These are phyloP conservation scores for Colletotrichum navitas DNA, from an alignment of 2,329 filamentous ascomycete species.

Conservation along the genomic window DNA sequence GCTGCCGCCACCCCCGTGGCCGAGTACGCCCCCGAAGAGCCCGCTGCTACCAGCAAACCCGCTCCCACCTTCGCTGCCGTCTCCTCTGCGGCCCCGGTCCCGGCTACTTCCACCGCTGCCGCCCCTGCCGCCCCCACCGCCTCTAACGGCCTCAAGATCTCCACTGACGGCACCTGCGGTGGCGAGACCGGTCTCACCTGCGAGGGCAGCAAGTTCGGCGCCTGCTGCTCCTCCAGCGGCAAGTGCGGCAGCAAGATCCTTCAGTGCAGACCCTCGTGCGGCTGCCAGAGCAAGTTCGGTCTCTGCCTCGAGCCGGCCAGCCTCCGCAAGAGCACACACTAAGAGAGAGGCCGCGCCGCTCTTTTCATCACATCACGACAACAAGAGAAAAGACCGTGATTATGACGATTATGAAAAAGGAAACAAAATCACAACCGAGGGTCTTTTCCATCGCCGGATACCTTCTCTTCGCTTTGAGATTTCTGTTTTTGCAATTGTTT, in stretches of 20 bases:
- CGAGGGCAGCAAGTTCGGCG: conserved; percentile 55
- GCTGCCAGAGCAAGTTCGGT: conserved; percentile 54
- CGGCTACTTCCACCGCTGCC: conserved; percentile 3
- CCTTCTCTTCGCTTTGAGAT: conserved; percentile 11
- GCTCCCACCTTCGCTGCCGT: background rate
- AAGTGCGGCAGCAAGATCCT: conserved; percentile 54
- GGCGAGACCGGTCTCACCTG: conserved; percentile 56
- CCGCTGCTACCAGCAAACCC: conserved; percentile 14
- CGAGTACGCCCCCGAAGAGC: conserved; percentile 20
- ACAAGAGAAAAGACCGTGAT: conserved; percentile 4
- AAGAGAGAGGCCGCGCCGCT: background rate
- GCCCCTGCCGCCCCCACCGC: conserved; percentile 27
- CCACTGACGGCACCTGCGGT: conserved; percentile 57
- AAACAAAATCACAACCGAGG: background rate
- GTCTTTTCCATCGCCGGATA: background rate
- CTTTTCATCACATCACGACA: conserved; percentile 15
- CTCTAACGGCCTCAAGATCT: conserved; percentile 47
- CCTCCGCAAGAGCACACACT: conserved; percentile 16
- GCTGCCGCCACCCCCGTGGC: background rate
- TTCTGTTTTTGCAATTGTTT: conserved; percentile 6
- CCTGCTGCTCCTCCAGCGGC: conserved; percentile 58
- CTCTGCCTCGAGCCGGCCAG: conserved; percentile 47
- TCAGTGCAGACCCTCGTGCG: conserved; percentile 50
- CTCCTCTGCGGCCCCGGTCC: background rate
- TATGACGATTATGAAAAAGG: conserved; percentile 19